Evolutionary conservation across 192 early-diverging fungal genomes (phyloP), one percentile per base, ranked within the genome.

Genomic region (Coemansia sp.): DNA sequence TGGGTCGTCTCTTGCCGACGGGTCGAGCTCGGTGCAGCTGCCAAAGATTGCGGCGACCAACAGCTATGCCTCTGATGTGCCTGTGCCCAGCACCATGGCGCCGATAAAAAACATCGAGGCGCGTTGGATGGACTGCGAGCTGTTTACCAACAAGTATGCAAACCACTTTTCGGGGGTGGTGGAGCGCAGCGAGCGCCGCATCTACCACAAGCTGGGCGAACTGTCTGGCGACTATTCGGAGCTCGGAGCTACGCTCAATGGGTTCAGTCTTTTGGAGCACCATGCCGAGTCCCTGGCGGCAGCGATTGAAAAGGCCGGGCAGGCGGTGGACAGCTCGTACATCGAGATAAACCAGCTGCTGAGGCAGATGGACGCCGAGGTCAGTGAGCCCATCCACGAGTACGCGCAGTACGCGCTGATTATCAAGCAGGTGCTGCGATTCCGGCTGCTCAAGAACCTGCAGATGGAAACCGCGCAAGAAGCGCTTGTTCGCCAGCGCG

Each of bases 181-280:
- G 29, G 86, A 89, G 58, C 87, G 87, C 55, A 86, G 84, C 35
- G 87, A 95, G 55, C 86, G 87, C 41, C 83, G 85, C 48, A 86
- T 95, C 44, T 83, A 85, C 19, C 86, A 88, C 59, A 82, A 84
- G 57, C 81, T 90, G 33, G 83, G 82, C 52, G 94, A 97, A 65
- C 81, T 90, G 26, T 85, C 91, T 0, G 70, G 74, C 32, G 88
- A 90, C 57, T 92, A 92, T 64, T 81, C 92, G 18, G 94, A 97
- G 61, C 82, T 99, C 15, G 95, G 95, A 0, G 94, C 92, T 3
- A 82, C 87, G 2, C 93, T 95, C 72, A 99, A 99, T 63, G 93
- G 88, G 19, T 98, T 97, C 76, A 97, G 95, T 44, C 81, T 99
- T 34, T 87, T 88, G 61, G 95, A 98, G 33, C 82, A 77, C 0